Evolutionary conservation across 208 protist species (phyloP), one percentile per base, ranked within the genome.

Genomic region (Crithidia brevicula): DNA sequence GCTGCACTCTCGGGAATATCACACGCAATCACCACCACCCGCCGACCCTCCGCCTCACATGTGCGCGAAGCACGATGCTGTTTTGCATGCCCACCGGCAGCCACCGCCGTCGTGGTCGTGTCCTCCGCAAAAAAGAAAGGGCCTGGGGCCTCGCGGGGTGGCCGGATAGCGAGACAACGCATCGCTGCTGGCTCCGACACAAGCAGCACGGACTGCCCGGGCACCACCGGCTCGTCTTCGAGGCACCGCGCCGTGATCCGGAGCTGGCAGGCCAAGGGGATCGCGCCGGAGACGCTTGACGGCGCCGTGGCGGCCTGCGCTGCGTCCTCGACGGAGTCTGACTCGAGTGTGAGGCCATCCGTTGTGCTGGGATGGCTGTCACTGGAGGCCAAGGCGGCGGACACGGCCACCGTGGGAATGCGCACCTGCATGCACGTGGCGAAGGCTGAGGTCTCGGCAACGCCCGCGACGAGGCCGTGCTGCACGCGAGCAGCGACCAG

Each of bases 111-210:
- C 31, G 9, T n/a, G n/a, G n/a, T 36, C 4, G 45, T 25, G 23
- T 40, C 51, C 22, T 65, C 66, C 13, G 36, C 34, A 15, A 79
- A 53, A 34, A 56, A 63, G 46, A 90, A 90, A 0, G 72, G 56
- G 0, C 73, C 77, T 15, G 70, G 77, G 1, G 79, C 70, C 10
- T 25, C 42, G 22, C 77, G 77, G 10, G 77, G 77, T 1, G 77
- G 71, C 0, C 77, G 77, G 23, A 82, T 53, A 7, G 66, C 83
- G 25, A 92, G 57, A 59, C 83, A 92, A 1, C 77, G 77, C 51
- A 94, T 78, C 31, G 71, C 76, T 0, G 76, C 82, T n/a, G 89
- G 85, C 72, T 94, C 85, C 15, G 75, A 78, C 33, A 85, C 78
- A 18, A 94, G 68, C 22, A 92, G 31, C 30, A 92, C 77, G 15